Evolutionary conservation across 1,284 basidiomycete species (phyloP).

Genomic region (Xerocomus nothofagi): DNA sequence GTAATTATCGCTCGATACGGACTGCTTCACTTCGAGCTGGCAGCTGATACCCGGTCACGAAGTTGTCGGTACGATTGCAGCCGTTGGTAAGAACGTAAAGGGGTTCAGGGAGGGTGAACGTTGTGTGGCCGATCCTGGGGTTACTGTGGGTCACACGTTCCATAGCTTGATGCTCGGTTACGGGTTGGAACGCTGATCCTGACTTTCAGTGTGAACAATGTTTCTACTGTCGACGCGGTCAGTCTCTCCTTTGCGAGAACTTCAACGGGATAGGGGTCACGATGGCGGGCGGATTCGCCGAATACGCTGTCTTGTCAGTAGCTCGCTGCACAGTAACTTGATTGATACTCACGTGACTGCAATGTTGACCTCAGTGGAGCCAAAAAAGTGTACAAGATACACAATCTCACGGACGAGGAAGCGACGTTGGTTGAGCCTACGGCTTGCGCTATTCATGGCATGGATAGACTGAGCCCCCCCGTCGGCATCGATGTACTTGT

Average conservation of each 20-base stretch:
- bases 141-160: constrained; percentile 43
- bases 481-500: constrained; percentile 77
- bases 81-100: constrained; percentile 67
- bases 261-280: constrained; percentile 75
- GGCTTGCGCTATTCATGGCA: constrained; percentile 82
- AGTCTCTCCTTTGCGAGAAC: constrained; percentile 73
- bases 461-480: constrained; percentile 75
- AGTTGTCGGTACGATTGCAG: constrained; percentile 65
- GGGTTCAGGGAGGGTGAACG: constrained; percentile 71
- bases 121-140: constrained; percentile 68
- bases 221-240: constrained; percentile 79
- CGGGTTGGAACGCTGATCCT: not conserved
- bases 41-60: constrained; percentile 84
- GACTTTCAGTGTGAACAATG: constrained; percentile 67
- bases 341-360: not conserved
- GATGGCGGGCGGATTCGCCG: constrained; percentile 77
- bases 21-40: not conserved
- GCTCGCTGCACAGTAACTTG: not conserved
- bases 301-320: constrained; percentile 74
- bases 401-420: constrained; percentile 80
- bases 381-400: constrained; percentile 77
- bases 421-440: constrained; percentile 83
- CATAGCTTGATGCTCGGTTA: not conserved
- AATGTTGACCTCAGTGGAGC: constrained; percentile 40
- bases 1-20: not conserved